Evolutionary conservation across 2,329 filamentous ascomycete genomes (phyloP).

Genomic region (Zalaria obscura): DNA sequence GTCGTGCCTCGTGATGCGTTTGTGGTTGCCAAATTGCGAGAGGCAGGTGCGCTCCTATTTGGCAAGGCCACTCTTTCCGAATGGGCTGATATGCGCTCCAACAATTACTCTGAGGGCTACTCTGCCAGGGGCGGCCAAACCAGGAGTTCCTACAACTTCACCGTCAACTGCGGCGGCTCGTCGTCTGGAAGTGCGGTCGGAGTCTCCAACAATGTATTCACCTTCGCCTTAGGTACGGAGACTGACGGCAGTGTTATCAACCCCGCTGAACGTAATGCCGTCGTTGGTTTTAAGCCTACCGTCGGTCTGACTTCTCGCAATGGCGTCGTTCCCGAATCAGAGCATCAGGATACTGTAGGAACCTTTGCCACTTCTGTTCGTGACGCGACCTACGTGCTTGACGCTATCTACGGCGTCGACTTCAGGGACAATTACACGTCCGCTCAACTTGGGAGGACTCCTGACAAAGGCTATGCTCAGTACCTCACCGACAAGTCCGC

Average conservation of each 20-base stretch:
- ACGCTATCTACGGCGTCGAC: conserved; percentile 55
- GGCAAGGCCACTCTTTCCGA: conserved; percentile 59
- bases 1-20: conserved; percentile 53
- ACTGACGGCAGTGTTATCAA: conserved; percentile 57
- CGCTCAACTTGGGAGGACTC: conserved; percentile 41
- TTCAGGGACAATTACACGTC: conserved; percentile 50
- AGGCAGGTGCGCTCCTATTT: conserved; percentile 53
- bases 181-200: conserved; percentile 52
- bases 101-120: conserved; percentile 54
- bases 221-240: conserved; percentile 58
- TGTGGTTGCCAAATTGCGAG: conserved; percentile 46
- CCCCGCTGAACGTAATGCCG: conserved; percentile 52
- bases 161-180: conserved; percentile 52
- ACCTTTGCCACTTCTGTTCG: conserved; percentile 51
- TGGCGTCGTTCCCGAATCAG: conserved; percentile 45
- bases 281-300: conserved; percentile 65
- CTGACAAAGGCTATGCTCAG: conserved; percentile 40
- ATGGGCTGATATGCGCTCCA: conserved; percentile 60
- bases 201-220: conserved; percentile 47
- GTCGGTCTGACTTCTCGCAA: conserved; percentile 54
- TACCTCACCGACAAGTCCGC: conserved; percentile 40
- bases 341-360: conserved; percentile 57
- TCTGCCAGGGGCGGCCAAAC: conserved; percentile 50
- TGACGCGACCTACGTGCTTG: conserved; percentile 53
- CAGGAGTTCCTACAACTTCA: conserved; percentile 54